Percentiles rank a stretch among this genome's conserved stretches.
phyloP scores from a whole-genome alignment of 2,329 filamentous ascomycete genomes.

The Chrysoporthe puriensis region DNA sequence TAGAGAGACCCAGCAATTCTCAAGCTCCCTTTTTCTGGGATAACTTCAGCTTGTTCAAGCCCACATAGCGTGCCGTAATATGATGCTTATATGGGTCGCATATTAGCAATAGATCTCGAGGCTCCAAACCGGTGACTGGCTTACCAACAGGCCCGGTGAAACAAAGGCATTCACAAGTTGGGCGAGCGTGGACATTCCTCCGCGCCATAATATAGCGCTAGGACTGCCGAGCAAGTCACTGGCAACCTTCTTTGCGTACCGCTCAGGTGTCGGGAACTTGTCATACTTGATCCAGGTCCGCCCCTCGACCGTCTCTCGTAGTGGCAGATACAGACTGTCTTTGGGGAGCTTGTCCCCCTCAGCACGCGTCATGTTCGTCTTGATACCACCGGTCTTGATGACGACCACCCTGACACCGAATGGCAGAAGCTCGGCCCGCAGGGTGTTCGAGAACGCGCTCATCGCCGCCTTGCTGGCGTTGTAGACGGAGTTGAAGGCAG shows the following conservation, averaged over 20 bases:
- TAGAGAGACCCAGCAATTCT: not conserved
- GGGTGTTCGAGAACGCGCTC: slow-evolving; percentile 42
- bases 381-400: slow-evolving; percentile 39
- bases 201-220: not conserved
- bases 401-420: slow-evolving; percentile 41
- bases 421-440: slow-evolving; percentile 45
- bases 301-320: slow-evolving; percentile 1
- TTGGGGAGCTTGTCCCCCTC: slow-evolving; percentile 16
- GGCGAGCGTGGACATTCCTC: not conserved
- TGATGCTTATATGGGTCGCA: not conserved
- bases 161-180: not conserved
- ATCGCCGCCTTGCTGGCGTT: slow-evolving; percentile 49
- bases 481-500: slow-evolving; percentile 45
- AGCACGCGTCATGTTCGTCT: slow-evolving; percentile 36
- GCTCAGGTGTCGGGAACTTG: slow-evolving; percentile 12
- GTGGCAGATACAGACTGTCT: slow-evolving; percentile 3
- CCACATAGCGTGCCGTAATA: not conserved
- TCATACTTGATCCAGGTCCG: not conserved
- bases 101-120: not conserved
- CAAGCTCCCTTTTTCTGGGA: not conserved
- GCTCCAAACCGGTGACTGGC: not conserved
- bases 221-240: slow-evolving; percentile 8
- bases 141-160: slow-evolving; percentile 4
- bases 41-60: not conserved
- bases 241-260: slow-evolving; percentile 7